A percentile compares a stretch with the other conserved stretches of the same genome.
phyloP scores from a whole-genome alignment of 495 filamentous ascomycete species.

The Podospora tetraspora region DNA sequence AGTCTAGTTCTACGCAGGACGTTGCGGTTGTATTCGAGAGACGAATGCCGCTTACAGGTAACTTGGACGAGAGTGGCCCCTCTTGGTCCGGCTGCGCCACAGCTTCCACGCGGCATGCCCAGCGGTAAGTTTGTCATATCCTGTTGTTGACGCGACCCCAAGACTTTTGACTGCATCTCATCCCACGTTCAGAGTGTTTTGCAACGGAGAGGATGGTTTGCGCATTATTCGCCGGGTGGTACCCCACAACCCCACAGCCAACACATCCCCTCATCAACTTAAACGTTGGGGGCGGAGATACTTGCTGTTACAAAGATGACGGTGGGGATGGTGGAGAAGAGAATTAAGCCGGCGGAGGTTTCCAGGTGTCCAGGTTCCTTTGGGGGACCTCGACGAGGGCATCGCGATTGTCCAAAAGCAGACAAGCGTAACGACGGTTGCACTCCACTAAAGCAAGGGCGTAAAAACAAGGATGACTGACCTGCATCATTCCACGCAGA shows the following conservation, averaged over 20 bases:
- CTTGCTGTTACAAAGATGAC: too few species aligned
- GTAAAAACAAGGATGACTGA: neutral
- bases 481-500: constrained; percentile 2
- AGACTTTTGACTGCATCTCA: neutral
- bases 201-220: neutral
- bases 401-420: neutral
- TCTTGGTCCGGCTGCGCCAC: neutral
- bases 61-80: neutral
- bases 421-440: neutral
- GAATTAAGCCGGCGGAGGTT: too few species aligned
- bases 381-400: neutral
- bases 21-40: neutral
- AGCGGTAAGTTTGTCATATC: neutral
- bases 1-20: neutral
- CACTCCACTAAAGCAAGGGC: neutral
- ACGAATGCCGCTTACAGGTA: neutral
- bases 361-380: too few species aligned
- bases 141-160: neutral
- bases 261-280: too few species aligned
- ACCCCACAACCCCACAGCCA: too few species aligned
- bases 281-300: too few species aligned
- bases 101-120: neutral
- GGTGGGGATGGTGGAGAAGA: too few species aligned
- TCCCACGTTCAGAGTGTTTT: neutral
- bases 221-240: too few species aligned